phyloP scores from a whole-genome alignment of 495 filamentous ascomycete genomes.

The Pyrenula aspistea region DNA sequence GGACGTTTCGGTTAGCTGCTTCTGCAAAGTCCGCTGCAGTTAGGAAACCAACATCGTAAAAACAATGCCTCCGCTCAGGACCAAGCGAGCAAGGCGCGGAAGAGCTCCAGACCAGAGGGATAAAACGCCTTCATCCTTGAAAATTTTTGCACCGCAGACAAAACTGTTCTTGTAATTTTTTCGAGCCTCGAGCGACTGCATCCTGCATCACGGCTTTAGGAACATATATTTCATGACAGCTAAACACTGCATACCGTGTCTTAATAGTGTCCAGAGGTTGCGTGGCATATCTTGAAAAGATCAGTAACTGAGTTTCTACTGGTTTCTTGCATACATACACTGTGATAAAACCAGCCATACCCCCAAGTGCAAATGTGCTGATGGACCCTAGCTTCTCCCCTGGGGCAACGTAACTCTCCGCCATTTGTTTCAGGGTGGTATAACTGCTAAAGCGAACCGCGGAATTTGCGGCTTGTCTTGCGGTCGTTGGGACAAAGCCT shows the following conservation, averaged over 20 bases:
- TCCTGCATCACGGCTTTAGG: slow-evolving; percentile 32
- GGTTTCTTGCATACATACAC: slow-evolving; percentile 54
- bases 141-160: slow-evolving; percentile 69
- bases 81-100: slow-evolving; percentile 69
- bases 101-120: slow-evolving; percentile 93
- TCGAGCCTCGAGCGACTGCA: slow-evolving; percentile 91
- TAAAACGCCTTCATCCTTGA: slow-evolving; percentile 76
- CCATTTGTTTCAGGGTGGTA: slow-evolving; percentile 78
- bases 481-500: slow-evolving; percentile 89
- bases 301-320: slow-evolving; percentile 14
- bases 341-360: slow-evolving; percentile 80
- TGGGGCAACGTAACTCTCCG: slow-evolving; percentile 81
- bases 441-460: slow-evolving; percentile 84
- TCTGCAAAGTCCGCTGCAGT: too few species aligned
- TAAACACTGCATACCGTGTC: slow-evolving; percentile 46
- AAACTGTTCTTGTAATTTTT: slow-evolving; percentile 80
- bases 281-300: slow-evolving; percentile 40
- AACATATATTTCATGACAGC: not conserved
- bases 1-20: slow-evolving; percentile 7
- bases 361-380: slow-evolving; percentile 85
- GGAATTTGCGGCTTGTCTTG: slow-evolving; percentile 87
- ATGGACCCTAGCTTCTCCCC: slow-evolving; percentile 89
- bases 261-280: slow-evolving; percentile 95
- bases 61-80: slow-evolving; percentile 89
- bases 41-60: slow-evolving; percentile 68